Evolutionary conservation across 2,329 filamentous ascomycete genomes (phyloP), one percentile per base, ranked within the genome.

Genomic region (Colletotrichum sojae): DNA sequence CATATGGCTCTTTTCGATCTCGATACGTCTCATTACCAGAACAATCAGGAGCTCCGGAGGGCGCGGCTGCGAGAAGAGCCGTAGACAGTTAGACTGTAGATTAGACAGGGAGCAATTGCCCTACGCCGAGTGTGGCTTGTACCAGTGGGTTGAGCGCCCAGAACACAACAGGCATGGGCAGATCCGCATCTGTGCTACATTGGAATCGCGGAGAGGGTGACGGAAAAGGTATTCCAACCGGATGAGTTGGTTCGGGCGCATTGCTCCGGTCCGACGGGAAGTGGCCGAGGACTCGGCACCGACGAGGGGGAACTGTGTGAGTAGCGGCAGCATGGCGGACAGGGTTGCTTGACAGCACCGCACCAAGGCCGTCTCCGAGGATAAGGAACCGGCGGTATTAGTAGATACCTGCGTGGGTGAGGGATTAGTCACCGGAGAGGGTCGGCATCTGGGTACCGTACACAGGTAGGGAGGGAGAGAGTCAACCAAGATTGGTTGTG

Each of bases 191-290:
- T 31, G 8, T 31, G 27, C 31, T 9, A 10, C 10, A 8, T 36
- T 36, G 31, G 8, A 36, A 36, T 36, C 31, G 31, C 31, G 56
- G 40, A 16, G 43, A n/a, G 22, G n/a, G 56, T 48, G 56, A 59
- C 56, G 45, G 56, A 39, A 49, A 59, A 49, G 43, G 25, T 39
- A 39, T 25, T n/a, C 56, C 45, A 25, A 49, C 12, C 2, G 6
- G 31, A 0, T 0, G 40, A 20, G 18, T 5, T 25, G 20, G 18
- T 22, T 53, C 48, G 48, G 58, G 48, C 18, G 48, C 36, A 25
- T 20, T 39, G 58, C 58, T 43, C 48, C 58, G 58, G 58, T 20
- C 58, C 58, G 58, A 61, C 43, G 20, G 46, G 6, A 20, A 20
- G n/a, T 6, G n/a, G 40, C 6, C 40, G 40, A 43, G 15, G 40